Base-by-base conservation (phyloP, 495 filamentous ascomycete genomes). In the Podospora pseudoanserina region DNA sequence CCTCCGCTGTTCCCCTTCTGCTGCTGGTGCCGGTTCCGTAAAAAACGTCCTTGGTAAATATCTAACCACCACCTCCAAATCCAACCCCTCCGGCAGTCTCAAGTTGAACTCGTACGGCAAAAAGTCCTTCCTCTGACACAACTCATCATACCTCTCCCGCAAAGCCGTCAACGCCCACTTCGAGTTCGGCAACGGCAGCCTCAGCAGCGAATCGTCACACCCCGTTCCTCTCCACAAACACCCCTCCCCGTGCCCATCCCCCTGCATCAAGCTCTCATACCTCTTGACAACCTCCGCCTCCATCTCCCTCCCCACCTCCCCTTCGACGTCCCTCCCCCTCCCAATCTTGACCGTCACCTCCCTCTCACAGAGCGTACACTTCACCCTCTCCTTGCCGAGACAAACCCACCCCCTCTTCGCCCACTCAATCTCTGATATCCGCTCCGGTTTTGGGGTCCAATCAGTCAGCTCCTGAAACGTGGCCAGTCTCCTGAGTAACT, bases 361-460 rank as follows among this genome's bases (percentile, higher is more conserved):
- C 68, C 88, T 86, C 68, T 88, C 88, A 75, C 95, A 98, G 4
- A 94, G 87, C 34, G 87, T 88, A 78, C 95, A 99, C 27, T 85
- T 85, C 53, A 98, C 93, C 13, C 89, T 88, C 77, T 95, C 91
- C 71, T 87, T 88, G 70, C 89, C 91, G 23, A 89, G 86, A 75
- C 94, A 97, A 2, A 88, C 84, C 95, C 95, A 99, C 2, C 95
- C 95, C 34, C 91, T 84, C 82, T 94, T 97, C 6, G 94, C 93
- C 96, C 96, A 99, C 78, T 92, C 88, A 5, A 97, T 91, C 79
- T 98, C 95, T 74, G 88, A 93, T 70, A 98, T 89, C 49, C 81
- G 79, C 13, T 91, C 83, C 3, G 95, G 92, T 80, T 91, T 98
- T 65, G 83, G 89, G 71, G 83, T 86, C 95, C 95, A 99, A 74